Percentiles rank a stretch among this genome's conserved stretches.
Evolutionary conservation across 2,329 filamentous ascomycete genomes (phyloP).

Genomic region (Talaromyces sp.): DNA sequence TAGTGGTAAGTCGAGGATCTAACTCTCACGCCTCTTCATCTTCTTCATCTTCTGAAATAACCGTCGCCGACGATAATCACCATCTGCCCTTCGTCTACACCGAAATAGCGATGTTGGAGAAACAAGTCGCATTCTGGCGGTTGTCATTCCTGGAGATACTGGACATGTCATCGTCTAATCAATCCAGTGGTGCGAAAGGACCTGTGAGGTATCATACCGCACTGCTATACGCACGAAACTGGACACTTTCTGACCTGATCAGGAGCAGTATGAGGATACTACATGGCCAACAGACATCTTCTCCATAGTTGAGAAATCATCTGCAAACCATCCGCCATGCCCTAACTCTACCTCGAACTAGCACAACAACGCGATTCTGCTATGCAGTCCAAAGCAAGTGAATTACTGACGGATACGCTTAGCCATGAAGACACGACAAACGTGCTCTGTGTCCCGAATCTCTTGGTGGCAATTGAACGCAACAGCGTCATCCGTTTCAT

Average conservation of each 20-base stretch:
- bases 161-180: neutral
- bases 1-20: neutral
- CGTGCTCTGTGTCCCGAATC: neutral
- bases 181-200: neutral
- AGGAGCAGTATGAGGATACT: neutral
- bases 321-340: neutral
- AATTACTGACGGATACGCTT: neutral
- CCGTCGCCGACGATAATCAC: neutral
- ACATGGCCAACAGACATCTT: neutral
- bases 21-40: neutral
- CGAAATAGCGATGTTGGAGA: neutral
- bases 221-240: neutral
- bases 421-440: neutral
- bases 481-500: neutral
- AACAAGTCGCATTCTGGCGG: neutral
- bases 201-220: neutral
- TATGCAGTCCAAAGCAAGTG: neutral
- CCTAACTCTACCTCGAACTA: neutral
- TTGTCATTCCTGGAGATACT: neutral
- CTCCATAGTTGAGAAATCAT: neutral
- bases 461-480: neutral
- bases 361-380: neutral
- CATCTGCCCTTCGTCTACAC: neutral
- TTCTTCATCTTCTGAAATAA: neutral
- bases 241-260: neutral